Base-by-base conservation (phyloP, 2,329 filamentous ascomycete genomes). In the Hypoxylon sp. region DNA sequence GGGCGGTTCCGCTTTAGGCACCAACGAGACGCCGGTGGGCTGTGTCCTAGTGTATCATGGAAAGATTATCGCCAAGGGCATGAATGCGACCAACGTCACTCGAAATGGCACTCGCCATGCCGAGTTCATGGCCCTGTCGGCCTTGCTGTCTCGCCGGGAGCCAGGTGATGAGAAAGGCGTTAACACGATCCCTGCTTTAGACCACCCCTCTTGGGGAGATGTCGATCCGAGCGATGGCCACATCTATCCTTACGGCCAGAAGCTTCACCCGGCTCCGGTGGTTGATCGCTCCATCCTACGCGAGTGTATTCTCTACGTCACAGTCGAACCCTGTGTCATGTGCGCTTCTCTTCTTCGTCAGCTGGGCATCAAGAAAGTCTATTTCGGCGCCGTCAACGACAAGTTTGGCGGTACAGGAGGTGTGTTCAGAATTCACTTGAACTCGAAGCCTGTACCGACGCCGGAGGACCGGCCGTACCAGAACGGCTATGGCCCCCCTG, bases 281-380 rank as follows among this genome's bases (percentile, higher is more conserved):
- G 83, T 95, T 64, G 83, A 88, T 49, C 83, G 85, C 27, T 83
- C 82, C 10, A 84, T 94, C 62, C 81, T 98, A 66, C 80, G 79
- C 33, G 85, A 93, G 63, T 83, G 83, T 66, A 89, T 87, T 8
- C 85, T 99, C 48, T 99, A 99, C 75, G 95, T 99, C 45, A 99
- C 95, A 0, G 94, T 99, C 50, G 96, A 99, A 77, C 95, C 95
- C 3, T 99, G 95, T 74, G 92, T 99, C 78, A 99, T 99, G 95
- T 99, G 95, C 73, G 95, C 95, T 10, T 96, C 92, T 5, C 86
- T 96, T 49, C 83, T 99, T 47, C 87, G 92, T 48, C 96, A 99
- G 75, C 88, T 96, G 64, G 85, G 87, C 11, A 92, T 99, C 74
- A 86, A 89, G 61, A 89, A 89, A 65, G 95, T 99, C 26, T 98